Evolutionary conservation across 805 yeast genomes (phyloP).

Genomic region (Cyberlindnera japonica): DNA sequence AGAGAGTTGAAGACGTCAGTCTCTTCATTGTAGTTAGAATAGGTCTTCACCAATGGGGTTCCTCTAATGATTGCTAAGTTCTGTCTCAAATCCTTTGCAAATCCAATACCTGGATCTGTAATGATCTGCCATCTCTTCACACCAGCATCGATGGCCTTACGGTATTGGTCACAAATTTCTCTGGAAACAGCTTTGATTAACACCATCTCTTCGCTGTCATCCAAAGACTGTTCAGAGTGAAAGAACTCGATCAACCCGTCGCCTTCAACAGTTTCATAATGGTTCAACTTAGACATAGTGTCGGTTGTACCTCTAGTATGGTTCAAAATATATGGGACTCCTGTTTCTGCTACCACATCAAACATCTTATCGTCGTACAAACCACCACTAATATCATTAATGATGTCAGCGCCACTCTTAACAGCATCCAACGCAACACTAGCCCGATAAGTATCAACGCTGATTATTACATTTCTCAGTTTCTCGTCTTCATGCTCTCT

Average conservation of each 20-base stretch:
- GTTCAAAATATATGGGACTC: conserved; percentile 75
- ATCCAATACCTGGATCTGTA: conserved; percentile 94
- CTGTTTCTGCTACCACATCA: conserved; percentile 59
- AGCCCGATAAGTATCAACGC: conserved; percentile 86
- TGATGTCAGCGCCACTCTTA: conserved; percentile 78
- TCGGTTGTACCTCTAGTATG: conserved; percentile 83
- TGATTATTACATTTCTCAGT: conserved; percentile 48
- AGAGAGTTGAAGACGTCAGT: conserved; percentile 20
- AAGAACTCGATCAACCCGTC: conserved; percentile 37
- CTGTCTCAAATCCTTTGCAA: conserved; percentile 78
- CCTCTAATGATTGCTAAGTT: conserved; percentile 63
- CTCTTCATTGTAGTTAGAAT: conserved; percentile 35
- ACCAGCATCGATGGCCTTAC: conserved; percentile 56
- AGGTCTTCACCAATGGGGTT: conserved; percentile 43
- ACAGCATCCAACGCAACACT: conserved; percentile 69
- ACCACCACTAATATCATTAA: conserved; percentile 90
- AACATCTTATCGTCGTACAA: conserved; percentile 63
- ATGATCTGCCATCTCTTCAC: conserved; percentile 87
- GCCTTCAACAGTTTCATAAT: conserved; percentile 43
- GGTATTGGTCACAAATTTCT: conserved; percentile 58
- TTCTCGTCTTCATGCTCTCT: conserved; percentile 38
- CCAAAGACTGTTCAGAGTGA: conserved; percentile 20
- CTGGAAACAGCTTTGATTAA: conserved; percentile 56
- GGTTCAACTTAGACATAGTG: conserved; percentile 61
- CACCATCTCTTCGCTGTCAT: conserved; percentile 27